phyloP scores from a whole-genome alignment of 75 land plant species.

The Larix kaempferi region DNA sequence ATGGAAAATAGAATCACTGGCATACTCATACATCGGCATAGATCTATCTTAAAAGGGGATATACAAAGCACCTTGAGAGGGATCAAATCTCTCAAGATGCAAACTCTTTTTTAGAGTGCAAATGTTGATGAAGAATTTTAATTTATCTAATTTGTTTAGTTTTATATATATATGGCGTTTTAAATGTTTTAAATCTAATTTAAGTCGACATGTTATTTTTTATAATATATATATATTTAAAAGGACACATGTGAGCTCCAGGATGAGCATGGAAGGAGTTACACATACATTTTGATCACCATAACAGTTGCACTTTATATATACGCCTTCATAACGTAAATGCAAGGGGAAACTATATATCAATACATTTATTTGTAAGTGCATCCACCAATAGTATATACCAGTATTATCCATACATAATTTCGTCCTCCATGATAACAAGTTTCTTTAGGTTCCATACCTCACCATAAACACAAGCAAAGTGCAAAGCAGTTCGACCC shows the following conservation, averaged over 20 bases:
- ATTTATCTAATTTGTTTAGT: too few relatives aligned
- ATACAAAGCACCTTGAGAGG: too few relatives aligned
- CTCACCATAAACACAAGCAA: slow-evolving; percentile 35
- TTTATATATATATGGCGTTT: too few relatives aligned
- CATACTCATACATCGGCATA: not conserved
- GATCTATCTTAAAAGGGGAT: too few relatives aligned
- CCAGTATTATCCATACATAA: not conserved
- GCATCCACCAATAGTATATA: not conserved
- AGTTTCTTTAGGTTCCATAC: slow-evolving; percentile 7
- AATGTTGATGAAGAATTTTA: too few relatives aligned
- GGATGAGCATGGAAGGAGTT: too few relatives aligned
- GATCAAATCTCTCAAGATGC: too few relatives aligned
- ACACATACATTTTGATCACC: not conserved
- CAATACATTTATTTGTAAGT: not conserved
- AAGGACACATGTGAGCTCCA: too few relatives aligned
- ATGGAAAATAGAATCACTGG: not conserved
- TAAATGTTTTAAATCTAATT: too few relatives aligned
- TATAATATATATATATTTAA: too few relatives aligned
- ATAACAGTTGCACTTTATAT: not conserved
- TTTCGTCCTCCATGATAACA: not conserved
- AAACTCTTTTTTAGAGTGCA: too few relatives aligned
- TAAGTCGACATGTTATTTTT: too few relatives aligned
- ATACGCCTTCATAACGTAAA: not conserved
- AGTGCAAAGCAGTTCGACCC: slow-evolving; percentile 40
- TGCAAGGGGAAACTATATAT: not conserved